Evolutionary conservation across 805 yeast genomes (phyloP).

Genomic region (Kuraishia cidri): DNA sequence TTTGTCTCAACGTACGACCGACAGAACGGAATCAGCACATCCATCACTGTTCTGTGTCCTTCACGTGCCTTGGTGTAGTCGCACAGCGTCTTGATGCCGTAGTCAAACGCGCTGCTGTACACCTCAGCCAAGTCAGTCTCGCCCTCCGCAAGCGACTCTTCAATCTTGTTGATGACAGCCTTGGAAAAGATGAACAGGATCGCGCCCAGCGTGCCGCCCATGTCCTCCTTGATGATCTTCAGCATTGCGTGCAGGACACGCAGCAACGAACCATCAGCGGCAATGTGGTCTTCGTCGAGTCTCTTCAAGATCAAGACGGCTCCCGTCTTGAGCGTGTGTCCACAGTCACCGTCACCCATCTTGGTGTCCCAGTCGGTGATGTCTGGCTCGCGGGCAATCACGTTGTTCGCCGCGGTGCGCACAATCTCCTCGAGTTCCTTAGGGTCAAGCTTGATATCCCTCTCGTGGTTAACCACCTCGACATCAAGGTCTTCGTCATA

Average conservation of each 20-base stretch:
- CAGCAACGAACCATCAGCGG: constrained; percentile 16
- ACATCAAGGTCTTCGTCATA: constrained; percentile 11
- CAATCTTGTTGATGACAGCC: constrained; percentile 14
- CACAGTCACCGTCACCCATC: constrained; percentile 36
- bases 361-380: constrained; percentile 30
- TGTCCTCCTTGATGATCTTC: constrained; percentile 20
- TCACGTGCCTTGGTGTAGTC: constrained; percentile 25
- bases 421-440: constrained; percentile 8
- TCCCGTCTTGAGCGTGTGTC: constrained; percentile 25
- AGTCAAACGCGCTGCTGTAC: constrained; percentile 13
- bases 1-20: constrained; percentile 11
- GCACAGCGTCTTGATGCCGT: constrained; percentile 19
- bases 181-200: constrained; percentile 23
- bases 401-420: constrained; percentile 17
- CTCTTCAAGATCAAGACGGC: constrained; percentile 18
- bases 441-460: constrained; percentile 14
- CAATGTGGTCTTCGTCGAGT: constrained; percentile 13
- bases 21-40: constrained; percentile 26
- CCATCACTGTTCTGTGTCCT: constrained; percentile 30
- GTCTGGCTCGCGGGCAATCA: constrained; percentile 23
- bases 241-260: constrained; percentile 15
- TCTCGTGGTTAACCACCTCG: constrained; percentile 2
- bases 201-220: constrained; percentile 32
- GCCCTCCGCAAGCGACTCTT: constrained; percentile 12
- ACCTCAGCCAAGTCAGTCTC: constrained; percentile 5